Evolutionary conservation across 129 eudicot genomes (phyloP), one percentile per base, ranked within the genome.

Genomic region (Chrysanthemum seticuspe): DNA sequence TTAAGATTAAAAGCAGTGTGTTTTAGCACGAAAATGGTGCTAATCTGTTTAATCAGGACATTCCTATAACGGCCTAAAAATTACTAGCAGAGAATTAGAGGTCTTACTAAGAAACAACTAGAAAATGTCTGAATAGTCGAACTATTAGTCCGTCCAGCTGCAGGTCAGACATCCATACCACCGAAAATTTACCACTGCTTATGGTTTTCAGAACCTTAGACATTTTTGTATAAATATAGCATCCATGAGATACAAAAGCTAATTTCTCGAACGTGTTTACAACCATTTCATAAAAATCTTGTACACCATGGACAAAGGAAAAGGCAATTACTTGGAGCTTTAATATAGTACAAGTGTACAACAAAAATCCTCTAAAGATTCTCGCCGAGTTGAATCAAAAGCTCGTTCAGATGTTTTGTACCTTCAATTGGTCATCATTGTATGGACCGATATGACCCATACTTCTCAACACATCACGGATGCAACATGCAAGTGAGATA

Each of bases 141-240:
- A 77, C 70, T 4, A 84, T 50, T 60, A 84, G 61, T 13, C 21
- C 51, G 69, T 82, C 56, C 4, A 51, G 56, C 56, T 51, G 77
- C 29, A 78, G 74, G 86, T 85, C 82, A 81, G 74, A 71, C 79
- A 85, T 78, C 79, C 82, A 34, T 16, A 85, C 34, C 19, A 79
- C 75, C 12, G 80, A 68, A 18, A 80, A 53, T 57, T 52, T 76
- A n/a, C 53, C 14, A 48, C 45, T 72, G 27, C 80, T 71, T 25
- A 85, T 79, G 51, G 50, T 67, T 68, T 60, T 51, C 18, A 85
- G 77, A 36, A 82, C 76, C 67, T 69, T 49, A 65, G 71, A 70
- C 48, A 79, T 78, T 68, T 49, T 76, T 6, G 62, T 13, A 74
- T 36, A 36, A 36, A 36, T 21, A 72, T 78, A 78, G 54, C 72